Percentiles rank a stretch among this genome's conserved stretches.
Conservation (phyloP, 1,284 basidiomycete genomes). For the Trichosporon sp. region DNA sequence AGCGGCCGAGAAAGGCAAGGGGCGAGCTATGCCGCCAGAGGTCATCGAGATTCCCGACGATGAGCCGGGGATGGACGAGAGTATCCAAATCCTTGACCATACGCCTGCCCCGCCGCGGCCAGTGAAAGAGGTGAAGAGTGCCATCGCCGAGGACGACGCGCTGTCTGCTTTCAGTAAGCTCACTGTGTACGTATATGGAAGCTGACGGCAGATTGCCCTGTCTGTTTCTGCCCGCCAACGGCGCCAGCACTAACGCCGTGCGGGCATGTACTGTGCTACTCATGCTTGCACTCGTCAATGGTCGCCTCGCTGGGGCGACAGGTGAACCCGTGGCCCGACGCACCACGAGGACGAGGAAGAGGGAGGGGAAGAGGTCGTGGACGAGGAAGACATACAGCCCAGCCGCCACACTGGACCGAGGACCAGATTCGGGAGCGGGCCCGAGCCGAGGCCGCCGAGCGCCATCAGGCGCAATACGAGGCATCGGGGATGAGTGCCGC, state of each 20-base stretch:
- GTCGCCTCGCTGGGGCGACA: slow-evolving; percentile 35
- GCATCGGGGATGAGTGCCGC: slow-evolving; percentile 6
- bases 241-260: slow-evolving; percentile 38
- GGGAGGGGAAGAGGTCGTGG: slow-evolving; percentile 17
- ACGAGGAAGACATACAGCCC: slow-evolving; percentile 4
- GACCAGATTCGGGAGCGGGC: slow-evolving; percentile 20
- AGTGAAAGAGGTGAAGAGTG: not conserved
- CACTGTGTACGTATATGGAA: not conserved
- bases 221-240: slow-evolving; percentile 37
- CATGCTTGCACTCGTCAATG: slow-evolving; percentile 38
- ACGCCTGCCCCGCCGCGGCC: not conserved
- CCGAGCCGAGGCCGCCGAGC: not conserved
- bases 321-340: slow-evolving; percentile 27
- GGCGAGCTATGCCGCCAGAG: slow-evolving; percentile 9
- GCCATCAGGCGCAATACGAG: not conserved
- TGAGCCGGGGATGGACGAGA: slow-evolving; percentile 6
- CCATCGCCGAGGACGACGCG: slow-evolving; percentile 10
- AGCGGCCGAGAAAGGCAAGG: slow-evolving; percentile 24
- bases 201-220: slow-evolving; percentile 33
- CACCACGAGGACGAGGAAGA: slow-evolving; percentile 1
- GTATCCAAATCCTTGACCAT: slow-evolving; percentile 11
- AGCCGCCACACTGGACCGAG: slow-evolving; percentile 29
- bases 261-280: slow-evolving; percentile 41
- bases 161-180: slow-evolving; percentile 18
- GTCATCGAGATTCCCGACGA: slow-evolving; percentile 6